Percentiles rank a stretch among this genome's conserved stretches.
These are phyloP conservation scores for Ganoderma lucidum DNA, from an alignment of 1,284 basidiomycete species.

Conservation along the genomic window DNA sequence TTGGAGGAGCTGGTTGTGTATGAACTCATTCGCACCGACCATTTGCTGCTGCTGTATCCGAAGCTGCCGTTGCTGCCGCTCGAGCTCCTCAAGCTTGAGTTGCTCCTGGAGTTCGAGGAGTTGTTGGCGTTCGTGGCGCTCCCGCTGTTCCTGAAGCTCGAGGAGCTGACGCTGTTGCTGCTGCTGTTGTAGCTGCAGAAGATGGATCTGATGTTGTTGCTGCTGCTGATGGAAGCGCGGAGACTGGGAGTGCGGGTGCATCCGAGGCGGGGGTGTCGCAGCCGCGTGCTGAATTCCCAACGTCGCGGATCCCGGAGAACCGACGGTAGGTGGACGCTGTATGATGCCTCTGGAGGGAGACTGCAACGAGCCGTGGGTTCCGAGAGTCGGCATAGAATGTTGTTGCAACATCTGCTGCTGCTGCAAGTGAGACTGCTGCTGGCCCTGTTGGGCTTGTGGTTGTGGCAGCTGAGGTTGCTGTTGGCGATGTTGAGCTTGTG, in stretches of 20 bases:
- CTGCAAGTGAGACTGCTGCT: constrained; percentile 44
- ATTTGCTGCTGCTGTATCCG: constrained; percentile 54
- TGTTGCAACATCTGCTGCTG: constrained; percentile 55
- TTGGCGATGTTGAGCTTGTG: constrained; percentile 51
- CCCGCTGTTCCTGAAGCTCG: constrained; percentile 67
- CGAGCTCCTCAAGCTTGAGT: constrained; percentile 46
- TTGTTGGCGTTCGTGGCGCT: constrained; percentile 53
- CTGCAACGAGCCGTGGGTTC: constrained; percentile 20
- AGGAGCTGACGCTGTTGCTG: constrained; percentile 70
- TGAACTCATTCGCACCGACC: constrained; percentile 44
- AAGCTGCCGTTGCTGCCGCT: constrained; percentile 67
- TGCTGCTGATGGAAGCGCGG: constrained; percentile 67
- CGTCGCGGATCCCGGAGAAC: background rate
- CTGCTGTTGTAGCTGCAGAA: constrained; percentile 52
- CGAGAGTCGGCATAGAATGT: constrained; percentile 25
- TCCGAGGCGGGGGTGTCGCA: constrained; percentile 66
- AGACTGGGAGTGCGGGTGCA: constrained; percentile 75
- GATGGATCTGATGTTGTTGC: constrained; percentile 66
- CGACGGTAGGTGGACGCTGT: constrained; percentile 30
- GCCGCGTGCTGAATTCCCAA: constrained; percentile 14
- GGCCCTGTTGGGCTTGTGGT: constrained; percentile 35
- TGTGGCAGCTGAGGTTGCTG: constrained; percentile 32
- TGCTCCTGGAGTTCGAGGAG: constrained; percentile 39
- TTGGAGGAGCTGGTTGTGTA: constrained; percentile 54
- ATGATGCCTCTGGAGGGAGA: constrained; percentile 29